Conservation (phyloP, 441 rosid species). For the Populus hybrid region DNA sequence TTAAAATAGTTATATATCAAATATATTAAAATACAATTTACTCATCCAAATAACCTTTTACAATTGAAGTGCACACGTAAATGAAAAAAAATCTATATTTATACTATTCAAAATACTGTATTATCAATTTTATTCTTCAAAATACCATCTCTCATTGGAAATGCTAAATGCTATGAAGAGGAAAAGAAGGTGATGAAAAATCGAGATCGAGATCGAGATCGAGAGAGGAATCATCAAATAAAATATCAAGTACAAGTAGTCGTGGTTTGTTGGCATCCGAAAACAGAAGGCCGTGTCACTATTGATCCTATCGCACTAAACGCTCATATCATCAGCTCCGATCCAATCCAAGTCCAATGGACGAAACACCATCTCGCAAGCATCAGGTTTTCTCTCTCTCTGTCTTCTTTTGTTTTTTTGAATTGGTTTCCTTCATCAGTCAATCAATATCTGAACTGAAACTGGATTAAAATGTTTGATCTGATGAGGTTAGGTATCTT, state of each 20-base stretch:
- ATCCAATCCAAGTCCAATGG: constrained; percentile 37
- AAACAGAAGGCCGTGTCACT: background rate
- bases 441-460: background rate
- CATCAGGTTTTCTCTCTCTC: background rate
- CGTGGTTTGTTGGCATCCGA: background rate
- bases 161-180: too few species aligned
- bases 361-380: constrained; percentile 45
- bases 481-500: constrained; percentile 60
- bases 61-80: too few species aligned
- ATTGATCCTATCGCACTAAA: background rate
- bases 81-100: too few species aligned
- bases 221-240: background rate
- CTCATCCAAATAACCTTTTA: too few species aligned
- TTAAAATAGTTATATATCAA: too few species aligned
- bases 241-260: background rate
- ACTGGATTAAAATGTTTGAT: background rate
- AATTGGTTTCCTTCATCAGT: background rate
- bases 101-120: too few species aligned
- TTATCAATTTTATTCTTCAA: too few species aligned
- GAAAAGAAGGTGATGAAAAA: background rate
- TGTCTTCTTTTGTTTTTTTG: background rate
- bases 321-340: constrained; percentile 1
- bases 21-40: too few species aligned
- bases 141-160: too few species aligned
- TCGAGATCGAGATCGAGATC: background rate